Base-by-base conservation (phyloP, 768 basidiomycete species). In the Ramaria sp. region DNA sequence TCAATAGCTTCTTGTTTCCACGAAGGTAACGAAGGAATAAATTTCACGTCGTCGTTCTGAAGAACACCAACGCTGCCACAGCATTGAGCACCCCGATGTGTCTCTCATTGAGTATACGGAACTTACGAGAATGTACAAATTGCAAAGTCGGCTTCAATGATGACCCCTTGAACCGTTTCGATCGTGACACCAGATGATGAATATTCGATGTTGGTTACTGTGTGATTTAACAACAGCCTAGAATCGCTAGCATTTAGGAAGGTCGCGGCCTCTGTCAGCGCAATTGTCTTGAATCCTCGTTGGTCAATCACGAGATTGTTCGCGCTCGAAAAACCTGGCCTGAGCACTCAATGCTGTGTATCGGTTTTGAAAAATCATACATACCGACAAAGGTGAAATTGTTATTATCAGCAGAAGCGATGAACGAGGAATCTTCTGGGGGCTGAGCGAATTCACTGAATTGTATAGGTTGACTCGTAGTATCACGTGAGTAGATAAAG, bases 1-100 rank as follows among this genome's bases (percentile, higher is more conserved):
- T 51, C 22, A 16, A 56, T 56, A n/a, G 55, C 55, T 50, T 56
- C 55, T 36, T 50, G 48, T 51, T 56, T 56, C 55, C 55, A 56
- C 16, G 32, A 12, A 7, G 55, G 55, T 5, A 56, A 34, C 27
- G 47, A 15, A 9, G 55, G 55, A 42, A 16, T n/a, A 42, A 56
- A 56, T 7, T 13, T 50, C 18, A 51, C 49, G 28, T 56, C 55
- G 13, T 24, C 38, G 30, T 56, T 50, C 44, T 56, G 55, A 25
- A 56, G 55, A 22, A 56, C 55, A 32, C 55, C 55, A 16, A 56
- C 48, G 27, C 55, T 56, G 22, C 32, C 10, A 15, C 10, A 32
- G 10, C 24, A n/a, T 5, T 18, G 16, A 25, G 18, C 5, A 18
- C 5, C 6, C 25, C 4, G 45, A 5, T 20, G 3, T 16, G 20